These are phyloP conservation scores for Halophytophthora polymorphica DNA, from an alignment of 352 stramenopile genomes.

Conservation along the genomic window DNA sequence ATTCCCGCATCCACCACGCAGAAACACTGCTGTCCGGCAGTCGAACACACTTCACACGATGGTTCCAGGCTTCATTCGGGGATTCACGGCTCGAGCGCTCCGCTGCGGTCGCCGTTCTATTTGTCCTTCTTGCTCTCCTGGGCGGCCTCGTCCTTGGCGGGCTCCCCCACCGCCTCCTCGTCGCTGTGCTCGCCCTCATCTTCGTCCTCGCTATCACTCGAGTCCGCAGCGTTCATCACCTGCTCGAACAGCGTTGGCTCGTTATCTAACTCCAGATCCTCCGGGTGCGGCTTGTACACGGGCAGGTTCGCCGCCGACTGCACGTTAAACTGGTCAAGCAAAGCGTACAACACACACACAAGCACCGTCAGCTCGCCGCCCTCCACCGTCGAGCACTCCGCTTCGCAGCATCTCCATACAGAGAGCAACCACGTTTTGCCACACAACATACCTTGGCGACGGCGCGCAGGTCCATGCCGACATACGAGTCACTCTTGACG, in stretches of 20 bases:
- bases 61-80: slow-evolving; percentile 15
- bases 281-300: slow-evolving; percentile 95
- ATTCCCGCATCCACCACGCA: too few relatives aligned
- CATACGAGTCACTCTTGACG: slow-evolving; percentile 97
- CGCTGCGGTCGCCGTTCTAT: slow-evolving; percentile 40
- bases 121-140: slow-evolving; percentile 71
- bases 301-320: slow-evolving; percentile 90
- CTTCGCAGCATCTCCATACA: background rate
- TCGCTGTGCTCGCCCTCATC: slow-evolving; percentile 66
- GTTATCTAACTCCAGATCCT: slow-evolving; percentile 99
- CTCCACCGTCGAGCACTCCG: background rate
- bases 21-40: too few relatives aligned
- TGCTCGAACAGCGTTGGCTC: slow-evolving; percentile 99
- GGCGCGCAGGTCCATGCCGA: slow-evolving; percentile 94
- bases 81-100: slow-evolving; percentile 24
- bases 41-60: slow-evolving; percentile 16
- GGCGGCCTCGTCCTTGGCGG: slow-evolving; percentile 18
- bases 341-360: slow-evolving; percentile 9
- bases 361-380: slow-evolving; percentile 2
- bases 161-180: slow-evolving; percentile 35
- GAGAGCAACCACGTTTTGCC: too few relatives aligned
- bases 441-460: slow-evolving; percentile 84
- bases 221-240: slow-evolving; percentile 87
- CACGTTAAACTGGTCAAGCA: slow-evolving; percentile 86
- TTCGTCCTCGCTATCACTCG: slow-evolving; percentile 86